These are phyloP conservation scores for Canavalia gladiata DNA, from an alignment of 306 rosid species.

Conservation along the genomic window DNA sequence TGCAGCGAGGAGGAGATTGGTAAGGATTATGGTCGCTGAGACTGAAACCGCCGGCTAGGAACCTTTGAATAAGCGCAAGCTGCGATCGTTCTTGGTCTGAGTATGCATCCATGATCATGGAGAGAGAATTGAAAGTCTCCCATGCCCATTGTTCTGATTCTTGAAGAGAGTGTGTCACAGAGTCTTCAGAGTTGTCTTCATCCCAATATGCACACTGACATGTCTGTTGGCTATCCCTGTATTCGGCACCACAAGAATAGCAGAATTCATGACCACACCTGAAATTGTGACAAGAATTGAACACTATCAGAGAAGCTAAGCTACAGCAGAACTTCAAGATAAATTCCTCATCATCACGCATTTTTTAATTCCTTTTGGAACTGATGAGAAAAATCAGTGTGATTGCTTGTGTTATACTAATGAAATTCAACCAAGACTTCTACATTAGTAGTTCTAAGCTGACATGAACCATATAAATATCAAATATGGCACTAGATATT, in stretches of 20 bases:
- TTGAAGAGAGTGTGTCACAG: constrained; percentile 75
- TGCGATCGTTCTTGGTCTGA: constrained; percentile 95
- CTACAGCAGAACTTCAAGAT: not conserved
- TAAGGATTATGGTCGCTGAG: constrained; percentile 80
- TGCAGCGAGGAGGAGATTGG: constrained; percentile 92
- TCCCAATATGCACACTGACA: constrained; percentile 94
- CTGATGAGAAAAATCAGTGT: not conserved
- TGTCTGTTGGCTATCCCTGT: constrained; percentile 70
- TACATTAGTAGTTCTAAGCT: not conserved
- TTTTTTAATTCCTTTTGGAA: not conserved
- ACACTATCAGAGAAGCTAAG: not conserved
- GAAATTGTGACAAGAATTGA: constrained; percentile 41
- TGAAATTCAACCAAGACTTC: constrained; percentile 17
- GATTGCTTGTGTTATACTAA: constrained; percentile 6
- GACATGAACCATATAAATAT: not conserved
- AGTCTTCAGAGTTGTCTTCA: constrained; percentile 69
- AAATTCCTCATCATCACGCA: not conserved
- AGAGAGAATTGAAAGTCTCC: constrained; percentile 88
- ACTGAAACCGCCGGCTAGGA: constrained; percentile 89
- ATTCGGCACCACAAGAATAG: constrained; percentile 87
- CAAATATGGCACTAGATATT: not conserved
- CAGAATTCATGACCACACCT: constrained; percentile 96
- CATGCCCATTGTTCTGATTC: constrained; percentile 99
- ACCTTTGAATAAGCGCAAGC: constrained; percentile 83
- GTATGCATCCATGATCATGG: constrained; percentile 87